Base-by-base conservation (phyloP, 2,329 filamentous ascomycete genomes). In the Diaporthe ampelina region DNA sequence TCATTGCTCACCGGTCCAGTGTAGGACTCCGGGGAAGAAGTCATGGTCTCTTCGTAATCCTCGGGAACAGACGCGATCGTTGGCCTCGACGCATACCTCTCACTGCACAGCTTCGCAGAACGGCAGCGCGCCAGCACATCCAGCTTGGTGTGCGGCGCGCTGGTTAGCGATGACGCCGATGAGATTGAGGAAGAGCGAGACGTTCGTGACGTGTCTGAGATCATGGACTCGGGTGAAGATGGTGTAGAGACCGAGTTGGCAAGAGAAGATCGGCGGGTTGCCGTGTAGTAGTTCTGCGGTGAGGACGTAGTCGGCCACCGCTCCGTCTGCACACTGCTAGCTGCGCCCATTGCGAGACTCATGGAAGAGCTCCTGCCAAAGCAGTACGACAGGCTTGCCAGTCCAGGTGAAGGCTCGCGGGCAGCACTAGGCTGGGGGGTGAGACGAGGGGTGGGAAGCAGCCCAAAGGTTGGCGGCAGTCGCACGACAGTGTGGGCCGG, bases 171-270 rank as follows among this genome's bases (percentile, higher is more conserved):
- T 77, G 90, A 91, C 79, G 89, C 86, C 79, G 90, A 91, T 73
- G 90, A 92, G 83, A 91, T 90, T 24, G 90, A 92, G 80, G 91
- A 92, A 70, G 90, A 91, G 81, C 90, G 89, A 77, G 91, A 92
- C 76, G 90, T 87, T 76, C 87, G 87, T 74, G 88, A 92, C 73
- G 86, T 85, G 80, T 92, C 91, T 74, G 91, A 92, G 59, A 92
- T 83, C 90, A 92, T 92, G 72, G 91, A 92, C 80, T 92, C 91
- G 76, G 91, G 91, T 37, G 91, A 92, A 74, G 91, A 92, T 45
- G 88, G 88, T 40, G 89, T 89, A 35, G 91, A 92, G 78, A 91
- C 84, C 24, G 91, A 91, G 79, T 88, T 91, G 80, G 90, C 90
- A 75, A 92, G 87, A 21, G 91, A 92, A 19, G 90, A 91, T 76